Conservation (phyloP, 192 early-diverging fungal genomes). For the Oehlia diaphana region DNA sequence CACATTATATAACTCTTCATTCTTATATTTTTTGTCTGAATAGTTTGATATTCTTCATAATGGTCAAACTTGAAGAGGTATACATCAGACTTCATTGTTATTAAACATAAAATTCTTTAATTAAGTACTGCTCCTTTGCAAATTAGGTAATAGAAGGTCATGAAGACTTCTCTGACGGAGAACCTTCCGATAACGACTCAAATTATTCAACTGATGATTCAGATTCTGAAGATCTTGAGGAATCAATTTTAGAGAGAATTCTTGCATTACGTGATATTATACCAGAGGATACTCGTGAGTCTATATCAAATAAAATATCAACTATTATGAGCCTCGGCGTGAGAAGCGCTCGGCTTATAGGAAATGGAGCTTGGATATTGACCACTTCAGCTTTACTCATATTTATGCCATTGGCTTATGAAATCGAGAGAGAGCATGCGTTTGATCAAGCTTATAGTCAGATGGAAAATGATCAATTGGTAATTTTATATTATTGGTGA, state of each 20-base stretch:
- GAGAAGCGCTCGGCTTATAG: slow-evolving; percentile 62
- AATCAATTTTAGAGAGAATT: slow-evolving; percentile 78
- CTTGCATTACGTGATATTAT: slow-evolving; percentile 86
- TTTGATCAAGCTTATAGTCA: slow-evolving; percentile 53
- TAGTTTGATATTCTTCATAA: neutral
- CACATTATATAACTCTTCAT: too few species aligned
- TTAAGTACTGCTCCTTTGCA: slow-evolving; percentile 48
- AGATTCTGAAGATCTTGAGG: slow-evolving; percentile 71
- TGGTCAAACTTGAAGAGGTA: slow-evolving; percentile 28
- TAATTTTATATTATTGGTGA: neutral
- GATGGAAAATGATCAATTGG: slow-evolving; percentile 62
- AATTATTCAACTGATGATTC: slow-evolving; percentile 64
- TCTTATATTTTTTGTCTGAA: too few species aligned
- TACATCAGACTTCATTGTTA: neutral
- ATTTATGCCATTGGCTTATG: slow-evolving; percentile 82
- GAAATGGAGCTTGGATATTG: slow-evolving; percentile 86
- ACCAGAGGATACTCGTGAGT: slow-evolving; percentile 69
- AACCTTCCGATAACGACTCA: slow-evolving; percentile 46
- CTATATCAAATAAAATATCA: slow-evolving; percentile 59
- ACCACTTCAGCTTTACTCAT: slow-evolving; percentile 84
- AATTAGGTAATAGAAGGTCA: slow-evolving; percentile 52
- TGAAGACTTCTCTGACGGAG: slow-evolving; percentile 50
- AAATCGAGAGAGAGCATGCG: slow-evolving; percentile 85
- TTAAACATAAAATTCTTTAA: neutral
- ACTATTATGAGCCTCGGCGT: slow-evolving; percentile 59